phyloP scores from a whole-genome alignment of 805 yeast genomes.

The Kodamaea laetipori region DNA sequence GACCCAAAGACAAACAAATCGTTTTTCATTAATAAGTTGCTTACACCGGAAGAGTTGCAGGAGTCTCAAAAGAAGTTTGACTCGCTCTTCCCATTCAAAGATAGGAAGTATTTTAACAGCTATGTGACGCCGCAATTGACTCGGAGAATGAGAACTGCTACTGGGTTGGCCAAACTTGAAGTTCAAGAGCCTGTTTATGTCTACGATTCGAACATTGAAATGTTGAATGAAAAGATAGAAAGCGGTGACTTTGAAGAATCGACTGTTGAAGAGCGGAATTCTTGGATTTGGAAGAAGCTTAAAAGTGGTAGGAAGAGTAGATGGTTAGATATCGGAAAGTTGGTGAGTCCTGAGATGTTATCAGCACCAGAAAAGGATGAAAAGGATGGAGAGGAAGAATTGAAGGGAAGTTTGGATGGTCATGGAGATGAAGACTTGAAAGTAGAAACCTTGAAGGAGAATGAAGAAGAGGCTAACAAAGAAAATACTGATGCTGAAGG shows the following conservation, averaged over 20 bases:
- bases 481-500: too few relatives aligned
- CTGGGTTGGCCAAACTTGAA: constrained; percentile 30
- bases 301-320: constrained; percentile 23
- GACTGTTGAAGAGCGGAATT: constrained; percentile 29
- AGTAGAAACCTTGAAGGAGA: constrained; percentile 14
- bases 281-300: constrained; percentile 36
- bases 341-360: constrained; percentile 13
- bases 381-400: constrained; percentile 8
- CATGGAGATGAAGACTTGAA: constrained; percentile 9
- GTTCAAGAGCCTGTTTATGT: constrained; percentile 11
- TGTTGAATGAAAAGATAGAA: constrained; percentile 15
- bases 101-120: constrained; percentile 40
- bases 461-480: constrained; percentile 1
- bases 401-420: too few relatives aligned
- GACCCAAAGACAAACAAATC: constrained; percentile 33
- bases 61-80: constrained; percentile 21
- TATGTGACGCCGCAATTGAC: constrained; percentile 47
- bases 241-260: constrained; percentile 13
- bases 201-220: constrained; percentile 14
- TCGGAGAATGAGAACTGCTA: constrained; percentile 37
- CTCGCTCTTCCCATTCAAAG: constrained; percentile 29
- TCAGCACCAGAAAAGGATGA: constrained; percentile 13
- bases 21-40: constrained; percentile 25
- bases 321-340: constrained; percentile 31
- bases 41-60: constrained; percentile 25